These are phyloP conservation scores for Barnettozyma sucrosica DNA, from an alignment of 805 yeast species.

Conservation along the genomic window DNA sequence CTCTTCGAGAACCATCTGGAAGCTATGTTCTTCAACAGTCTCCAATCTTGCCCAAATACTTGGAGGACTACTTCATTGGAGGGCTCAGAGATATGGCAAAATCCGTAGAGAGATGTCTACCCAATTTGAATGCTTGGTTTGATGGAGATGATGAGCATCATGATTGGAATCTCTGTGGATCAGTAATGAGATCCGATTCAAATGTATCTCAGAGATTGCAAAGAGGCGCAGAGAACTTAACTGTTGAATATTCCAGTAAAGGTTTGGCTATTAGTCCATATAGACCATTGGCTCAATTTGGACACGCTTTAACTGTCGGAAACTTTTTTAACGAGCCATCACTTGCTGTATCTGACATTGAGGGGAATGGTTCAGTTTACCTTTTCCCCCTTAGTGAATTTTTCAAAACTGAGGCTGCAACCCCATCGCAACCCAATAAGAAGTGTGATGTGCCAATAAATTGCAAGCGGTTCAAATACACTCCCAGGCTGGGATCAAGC, in stretches of 20 bases:
- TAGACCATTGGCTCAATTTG: constrained; percentile 36
- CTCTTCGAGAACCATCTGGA: constrained; percentile 6
- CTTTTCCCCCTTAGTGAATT: constrained; percentile 35
- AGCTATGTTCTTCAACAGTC: constrained; percentile 26
- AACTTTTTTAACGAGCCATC: constrained; percentile 34
- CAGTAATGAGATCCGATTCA: constrained; percentile 11
- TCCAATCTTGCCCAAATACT: constrained; percentile 36
- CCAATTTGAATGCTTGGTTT: constrained; percentile 38
- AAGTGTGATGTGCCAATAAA: not conserved
- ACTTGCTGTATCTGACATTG: constrained; percentile 49
- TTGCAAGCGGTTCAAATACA: constrained; percentile 20
- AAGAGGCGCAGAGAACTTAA: not conserved
- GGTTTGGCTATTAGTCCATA: constrained; percentile 19
- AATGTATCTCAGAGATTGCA: not conserved
- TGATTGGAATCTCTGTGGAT: constrained; percentile 34
- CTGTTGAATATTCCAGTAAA: not conserved
- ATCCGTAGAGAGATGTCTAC: constrained; percentile 35
- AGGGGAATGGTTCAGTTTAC: constrained; percentile 37
- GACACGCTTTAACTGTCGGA: constrained; percentile 38
- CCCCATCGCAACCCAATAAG: not conserved
- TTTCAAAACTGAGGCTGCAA: not conserved
- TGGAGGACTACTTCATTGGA: constrained; percentile 47
- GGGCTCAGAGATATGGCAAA: constrained; percentile 44
- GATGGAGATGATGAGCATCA: constrained; percentile 18
- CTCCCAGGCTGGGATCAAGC: constrained; percentile 39